phyloP scores from a whole-genome alignment of 495 filamentous ascomycete species.

The Clohesyomyces aquaticus region DNA sequence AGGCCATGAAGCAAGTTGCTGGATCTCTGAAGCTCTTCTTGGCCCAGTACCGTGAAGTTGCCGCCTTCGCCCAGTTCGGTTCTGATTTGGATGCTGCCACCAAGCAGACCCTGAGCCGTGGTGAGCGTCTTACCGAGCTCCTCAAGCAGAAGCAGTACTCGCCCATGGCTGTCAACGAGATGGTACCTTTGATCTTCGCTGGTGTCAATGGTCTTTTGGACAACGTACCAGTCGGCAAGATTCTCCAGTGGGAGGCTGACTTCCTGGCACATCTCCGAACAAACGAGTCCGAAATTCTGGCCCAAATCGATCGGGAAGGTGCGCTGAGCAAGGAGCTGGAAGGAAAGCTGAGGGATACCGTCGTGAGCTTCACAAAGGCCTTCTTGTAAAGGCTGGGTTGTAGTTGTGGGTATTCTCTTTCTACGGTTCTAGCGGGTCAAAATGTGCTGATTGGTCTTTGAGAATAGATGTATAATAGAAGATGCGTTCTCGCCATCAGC shows the following conservation, averaged over 20 bases:
- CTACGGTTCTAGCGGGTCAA: constrained; percentile 33
- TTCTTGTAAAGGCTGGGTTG: constrained; percentile 55
- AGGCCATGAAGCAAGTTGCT: constrained; percentile 99
- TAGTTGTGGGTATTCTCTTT: constrained; percentile 39
- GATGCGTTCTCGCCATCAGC: constrained; percentile 42
- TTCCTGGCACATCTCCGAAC: constrained; percentile 89
- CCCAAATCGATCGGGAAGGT: constrained; percentile 94
- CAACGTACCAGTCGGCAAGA: constrained; percentile 79
- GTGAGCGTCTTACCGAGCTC: constrained; percentile 98
- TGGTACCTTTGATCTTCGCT: constrained; percentile 99
- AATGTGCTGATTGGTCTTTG: constrained; percentile 39
- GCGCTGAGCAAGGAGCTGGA: constrained; percentile 94
- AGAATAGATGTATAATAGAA: constrained; percentile 43
- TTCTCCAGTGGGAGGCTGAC: constrained; percentile 90
- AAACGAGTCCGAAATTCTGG: constrained; percentile 81
- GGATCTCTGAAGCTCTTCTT: constrained; percentile 99
- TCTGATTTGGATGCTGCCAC: constrained; percentile 98
- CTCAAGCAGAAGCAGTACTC: constrained; percentile 99
- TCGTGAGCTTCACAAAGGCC: constrained; percentile 86
- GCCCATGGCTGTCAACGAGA: constrained; percentile 98
- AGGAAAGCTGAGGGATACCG: constrained; percentile 79
- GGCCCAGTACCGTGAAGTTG: constrained; percentile 99
- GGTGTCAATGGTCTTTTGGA: constrained; percentile 98
- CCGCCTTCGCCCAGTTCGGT: constrained; percentile 99
- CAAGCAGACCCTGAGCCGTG: constrained; percentile 98